These are phyloP conservation scores for Xylaria scruposa DNA, from an alignment of 495 filamentous ascomycete genomes.

Conservation along the genomic window DNA sequence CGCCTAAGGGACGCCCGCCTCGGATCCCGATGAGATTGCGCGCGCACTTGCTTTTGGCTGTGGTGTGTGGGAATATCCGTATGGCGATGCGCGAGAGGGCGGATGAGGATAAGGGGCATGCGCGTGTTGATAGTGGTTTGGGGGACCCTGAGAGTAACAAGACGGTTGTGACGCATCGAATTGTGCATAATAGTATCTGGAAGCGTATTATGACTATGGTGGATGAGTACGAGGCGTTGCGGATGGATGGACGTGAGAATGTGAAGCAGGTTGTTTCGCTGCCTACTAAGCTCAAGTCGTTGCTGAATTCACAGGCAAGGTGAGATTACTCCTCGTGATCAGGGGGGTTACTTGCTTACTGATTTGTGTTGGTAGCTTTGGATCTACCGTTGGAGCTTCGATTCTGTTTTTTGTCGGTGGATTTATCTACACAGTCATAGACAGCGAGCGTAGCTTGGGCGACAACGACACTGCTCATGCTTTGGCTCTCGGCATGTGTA, in stretches of 20 bases:
- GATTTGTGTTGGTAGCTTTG: conserved; percentile 41
- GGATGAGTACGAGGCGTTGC: conserved; percentile 33
- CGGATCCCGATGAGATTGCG: conserved; percentile 32
- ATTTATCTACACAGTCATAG: conserved; percentile 51
- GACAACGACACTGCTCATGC: conserved; percentile 52
- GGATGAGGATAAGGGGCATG: conserved; percentile 11
- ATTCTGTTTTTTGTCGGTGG: conserved; percentile 55
- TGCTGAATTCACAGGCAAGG: conserved; percentile 40
- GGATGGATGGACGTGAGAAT: neutral
- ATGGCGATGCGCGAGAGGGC: conserved; percentile 37
- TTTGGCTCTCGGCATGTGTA: conserved; percentile 57
- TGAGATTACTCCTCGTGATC: conserved; percentile 16
- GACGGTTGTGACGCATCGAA: conserved; percentile 14
- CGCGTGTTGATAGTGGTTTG: conserved; percentile 23
- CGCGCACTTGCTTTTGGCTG: conserved; percentile 38
- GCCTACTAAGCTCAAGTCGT: conserved; percentile 38
- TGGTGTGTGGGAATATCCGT: conserved; percentile 46
- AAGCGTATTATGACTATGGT: conserved; percentile 38
- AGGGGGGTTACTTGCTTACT: conserved; percentile 17
- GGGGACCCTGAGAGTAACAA: conserved; percentile 23
- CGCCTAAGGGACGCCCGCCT: conserved; percentile 26
- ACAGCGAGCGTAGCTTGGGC: conserved; percentile 42
- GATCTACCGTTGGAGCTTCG: conserved; percentile 54
- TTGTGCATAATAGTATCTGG: conserved; percentile 40
- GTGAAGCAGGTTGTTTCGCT: conserved; percentile 29